A percentile compares a stretch with the other conserved stretches of the same genome.
Evolutionary conservation across 768 basidiomycete species (phyloP).

Genomic region (Steccherinum ochraceum): DNA sequence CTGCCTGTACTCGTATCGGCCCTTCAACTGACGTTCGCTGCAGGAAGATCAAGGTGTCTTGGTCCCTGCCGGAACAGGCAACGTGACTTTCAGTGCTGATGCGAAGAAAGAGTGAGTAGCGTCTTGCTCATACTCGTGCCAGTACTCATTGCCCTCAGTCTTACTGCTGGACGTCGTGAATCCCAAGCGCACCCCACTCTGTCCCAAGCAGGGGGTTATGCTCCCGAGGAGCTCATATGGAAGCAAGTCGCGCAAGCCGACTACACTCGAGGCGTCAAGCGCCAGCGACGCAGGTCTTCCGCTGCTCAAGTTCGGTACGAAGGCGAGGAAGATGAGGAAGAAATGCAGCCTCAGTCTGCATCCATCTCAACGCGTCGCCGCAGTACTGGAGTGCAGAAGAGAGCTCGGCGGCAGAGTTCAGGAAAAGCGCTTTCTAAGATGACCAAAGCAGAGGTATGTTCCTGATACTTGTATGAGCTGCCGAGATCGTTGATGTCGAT

Average conservation of each 20-base stretch:
- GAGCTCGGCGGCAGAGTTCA: slow-evolving; percentile 8
- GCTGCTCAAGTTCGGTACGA: background rate
- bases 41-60: slow-evolving; percentile 42
- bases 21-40: background rate
- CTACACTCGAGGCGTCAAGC: slow-evolving; percentile 21
- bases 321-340: slow-evolving; percentile 7
- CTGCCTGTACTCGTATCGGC: background rate
- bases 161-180: slow-evolving; percentile 28
- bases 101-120: slow-evolving; percentile 40
- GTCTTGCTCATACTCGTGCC: background rate
- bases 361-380: slow-evolving; percentile 1
- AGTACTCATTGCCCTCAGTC: slow-evolving; percentile 17
- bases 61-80: slow-evolving; percentile 29
- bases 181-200: slow-evolving; percentile 19
- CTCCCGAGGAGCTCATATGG: slow-evolving; percentile 32
- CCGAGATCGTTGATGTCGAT: too few relatives aligned
- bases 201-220: slow-evolving; percentile 13
- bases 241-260: slow-evolving; percentile 28
- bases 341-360: slow-evolving; percentile 8
- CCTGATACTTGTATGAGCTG: background rate
- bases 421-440: slow-evolving; percentile 26
- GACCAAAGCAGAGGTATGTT: slow-evolving; percentile 37
- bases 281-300: slow-evolving; percentile 7
- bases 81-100: slow-evolving; percentile 33
- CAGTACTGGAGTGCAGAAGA: slow-evolving; percentile 1